Evolutionary conservation across 2,329 filamentous ascomycete genomes (phyloP).

Genomic region (Aspergillus pseudoterreus): DNA sequence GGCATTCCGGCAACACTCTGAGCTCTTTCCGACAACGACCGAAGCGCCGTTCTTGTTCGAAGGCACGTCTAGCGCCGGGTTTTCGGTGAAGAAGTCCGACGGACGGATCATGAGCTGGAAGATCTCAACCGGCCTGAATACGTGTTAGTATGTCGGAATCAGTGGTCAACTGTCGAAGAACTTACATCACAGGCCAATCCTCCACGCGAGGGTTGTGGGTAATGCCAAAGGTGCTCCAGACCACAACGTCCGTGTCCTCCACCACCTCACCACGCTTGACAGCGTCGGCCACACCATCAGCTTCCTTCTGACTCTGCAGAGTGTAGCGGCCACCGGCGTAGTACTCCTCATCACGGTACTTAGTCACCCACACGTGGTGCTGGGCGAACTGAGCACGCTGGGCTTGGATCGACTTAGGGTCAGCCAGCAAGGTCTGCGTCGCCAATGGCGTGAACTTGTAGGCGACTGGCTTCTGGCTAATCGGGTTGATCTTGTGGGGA

Average conservation of each 20-base stretch:
- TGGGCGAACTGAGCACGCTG: conserved; percentile 54
- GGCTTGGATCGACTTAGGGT: conserved; percentile 50
- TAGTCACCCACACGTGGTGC: conserved; percentile 54
- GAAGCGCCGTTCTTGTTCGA: conserved; percentile 35
- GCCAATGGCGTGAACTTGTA: conserved; percentile 56
- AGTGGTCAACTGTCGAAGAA: not conserved
- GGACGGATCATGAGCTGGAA: conserved; percentile 45
- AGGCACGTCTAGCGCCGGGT: conserved; percentile 53
- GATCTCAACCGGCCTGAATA: conserved; percentile 31
- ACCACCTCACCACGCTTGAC: conserved; percentile 31
- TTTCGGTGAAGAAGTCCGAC: conserved; percentile 52
- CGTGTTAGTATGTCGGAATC: conserved; percentile 7
- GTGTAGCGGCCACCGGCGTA: conserved; percentile 55
- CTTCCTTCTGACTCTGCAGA: conserved; percentile 46
- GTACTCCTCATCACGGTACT: conserved; percentile 49
- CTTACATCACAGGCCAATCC: conserved; percentile 44
- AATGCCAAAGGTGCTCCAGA: conserved; percentile 44
- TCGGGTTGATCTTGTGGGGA: conserved; percentile 47
- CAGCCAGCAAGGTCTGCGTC: conserved; percentile 56
- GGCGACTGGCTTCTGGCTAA: conserved; percentile 51
- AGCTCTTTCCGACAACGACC: conserved; percentile 20
- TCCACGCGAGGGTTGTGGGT: conserved; percentile 45
- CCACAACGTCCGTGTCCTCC: conserved; percentile 39
- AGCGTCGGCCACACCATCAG: conserved; percentile 31
- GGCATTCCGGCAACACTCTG: conserved; percentile 30